phyloP scores from a whole-genome alignment of 495 filamentous ascomycete genomes.

The Aspergillus asperescens region DNA sequence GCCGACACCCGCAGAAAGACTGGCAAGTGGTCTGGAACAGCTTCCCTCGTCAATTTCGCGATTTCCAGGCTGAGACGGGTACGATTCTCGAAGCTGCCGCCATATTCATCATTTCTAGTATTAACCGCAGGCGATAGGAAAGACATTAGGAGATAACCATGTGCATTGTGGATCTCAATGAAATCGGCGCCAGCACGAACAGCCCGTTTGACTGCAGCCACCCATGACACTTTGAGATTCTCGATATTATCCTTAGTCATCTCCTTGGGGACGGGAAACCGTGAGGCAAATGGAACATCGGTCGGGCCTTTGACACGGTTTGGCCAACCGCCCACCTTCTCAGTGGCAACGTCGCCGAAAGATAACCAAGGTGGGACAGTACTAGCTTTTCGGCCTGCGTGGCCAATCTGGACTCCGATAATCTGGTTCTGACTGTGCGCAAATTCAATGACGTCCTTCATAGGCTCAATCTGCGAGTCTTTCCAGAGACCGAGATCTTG shows the following conservation, averaged over 20 bases:
- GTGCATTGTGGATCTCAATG: constrained; percentile 15
- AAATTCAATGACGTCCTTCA: constrained; percentile 61
- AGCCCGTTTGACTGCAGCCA: constrained; percentile 50
- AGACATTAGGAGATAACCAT: constrained; percentile 17
- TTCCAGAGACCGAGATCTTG: constrained; percentile 68
- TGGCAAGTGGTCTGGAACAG: constrained; percentile 55
- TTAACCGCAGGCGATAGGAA: constrained; percentile 12
- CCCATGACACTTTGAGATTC: constrained; percentile 53
- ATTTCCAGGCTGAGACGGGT: constrained; percentile 24
- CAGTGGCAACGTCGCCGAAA: constrained; percentile 21
- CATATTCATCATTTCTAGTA: constrained; percentile 24
- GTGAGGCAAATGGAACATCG: constrained; percentile 49
- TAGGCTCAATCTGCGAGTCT: constrained; percentile 61
- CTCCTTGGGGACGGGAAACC: constrained; percentile 29
- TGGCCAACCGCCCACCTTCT: constrained; percentile 24
- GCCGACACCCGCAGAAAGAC: constrained; percentile 62
- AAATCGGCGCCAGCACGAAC: constrained; percentile 10
- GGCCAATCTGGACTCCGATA: constrained; percentile 68
- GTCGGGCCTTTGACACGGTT: constrained; percentile 53
- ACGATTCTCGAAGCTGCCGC: constrained; percentile 61
- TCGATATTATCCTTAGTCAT: constrained; percentile 31
- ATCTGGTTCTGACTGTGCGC: constrained; percentile 66
- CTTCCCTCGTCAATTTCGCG: constrained; percentile 22
- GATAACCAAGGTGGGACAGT: constrained; percentile 68
- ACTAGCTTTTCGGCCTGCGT: constrained; percentile 73